A percentile compares a stretch with the other conserved stretches of the same genome.
These are phyloP conservation scores for Agaricus subrufescens DNA, from an alignment of 768 basidiomycete species.

Conservation along the genomic window DNA sequence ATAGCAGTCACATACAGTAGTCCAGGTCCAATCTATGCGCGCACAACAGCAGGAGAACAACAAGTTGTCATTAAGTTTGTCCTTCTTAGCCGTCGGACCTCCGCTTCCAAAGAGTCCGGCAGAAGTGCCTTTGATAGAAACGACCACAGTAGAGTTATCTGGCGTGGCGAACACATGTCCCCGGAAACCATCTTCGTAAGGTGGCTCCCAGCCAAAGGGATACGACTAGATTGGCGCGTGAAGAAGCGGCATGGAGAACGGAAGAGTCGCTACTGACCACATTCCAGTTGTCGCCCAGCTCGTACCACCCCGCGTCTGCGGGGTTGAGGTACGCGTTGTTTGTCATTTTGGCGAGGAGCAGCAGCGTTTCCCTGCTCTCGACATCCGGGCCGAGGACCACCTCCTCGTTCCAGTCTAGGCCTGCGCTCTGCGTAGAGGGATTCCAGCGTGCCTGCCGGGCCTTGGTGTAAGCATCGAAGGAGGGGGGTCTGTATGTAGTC, in stretches of 20 bases:
- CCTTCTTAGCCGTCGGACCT: conserved; percentile 85
- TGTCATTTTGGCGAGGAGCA: conserved; percentile 90
- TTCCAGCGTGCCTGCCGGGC: conserved; percentile 28
- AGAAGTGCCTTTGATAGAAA: conserved; percentile 95
- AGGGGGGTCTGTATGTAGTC: conserved; percentile 39
- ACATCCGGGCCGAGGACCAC: conserved; percentile 74
- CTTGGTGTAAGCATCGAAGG: conserved; percentile 32
- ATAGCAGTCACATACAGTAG: conserved; percentile 89
- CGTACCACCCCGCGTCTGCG: conserved; percentile 71
- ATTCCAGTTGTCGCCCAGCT: conserved; percentile 63
- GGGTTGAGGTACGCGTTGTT: conserved; percentile 82
- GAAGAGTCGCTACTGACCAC: conserved; percentile 27
- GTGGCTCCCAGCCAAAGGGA: conserved; percentile 89
- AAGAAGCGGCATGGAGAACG: neutral
- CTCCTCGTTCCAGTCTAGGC: conserved; percentile 67
- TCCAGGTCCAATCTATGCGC: conserved; percentile 88
- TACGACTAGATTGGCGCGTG: conserved; percentile 41
- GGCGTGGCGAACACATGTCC: conserved; percentile 87
- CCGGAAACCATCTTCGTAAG: conserved; percentile 77
- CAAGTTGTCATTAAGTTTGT: conserved; percentile 91
- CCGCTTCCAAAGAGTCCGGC: conserved; percentile 66
- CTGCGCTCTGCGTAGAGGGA: conserved; percentile 39
- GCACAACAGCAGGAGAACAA: conserved; percentile 96
- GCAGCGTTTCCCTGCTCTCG: conserved; percentile 67
- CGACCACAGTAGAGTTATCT: conserved; percentile 79